Evolutionary conservation across 768 basidiomycete species (phyloP), one percentile per base, ranked within the genome.

Genomic region (Tulasnella sp.): DNA sequence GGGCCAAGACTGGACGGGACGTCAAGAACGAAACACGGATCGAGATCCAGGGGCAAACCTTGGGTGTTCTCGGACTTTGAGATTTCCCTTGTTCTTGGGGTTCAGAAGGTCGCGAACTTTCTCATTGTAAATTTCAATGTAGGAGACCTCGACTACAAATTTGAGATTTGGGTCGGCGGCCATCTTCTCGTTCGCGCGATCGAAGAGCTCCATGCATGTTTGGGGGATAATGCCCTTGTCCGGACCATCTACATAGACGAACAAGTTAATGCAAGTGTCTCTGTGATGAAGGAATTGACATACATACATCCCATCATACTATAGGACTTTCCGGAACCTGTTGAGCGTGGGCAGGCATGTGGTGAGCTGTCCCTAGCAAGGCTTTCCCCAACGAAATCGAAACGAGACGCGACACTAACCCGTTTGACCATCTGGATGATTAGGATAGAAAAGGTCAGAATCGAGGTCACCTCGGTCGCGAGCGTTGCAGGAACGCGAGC

Each of bases 211-310:
- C 74, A 90, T 91, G 83, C 97, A 99, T 71, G 96, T 98, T 68
- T 98, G 90, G 38, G 97, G 97, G 81, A 98, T 99, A 84, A 99
- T 97, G 77, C 97, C 97, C 86, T 98, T 98, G 89, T 99, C 97
- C 71, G 89, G 88, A 42, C 96, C 96, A 84, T 98, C 95, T 97
- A 76, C 21, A 38, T 31, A 80, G n/a, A 77, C 21, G n/a, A 21
- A 38, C 58, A 58, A 18, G n/a, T 71, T 68, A 34, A 48, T 36
- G 74, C 24, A 72, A 9, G 19, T 46, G 27, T 42, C 38, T 72
- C 73, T 52, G 48, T 46, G 52, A 78, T 21, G 77, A 46, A 2
- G 62, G 68, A 42, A 44, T 36, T 16, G 34, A 72, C 36, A 81
- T 79, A 71, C 94, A 85, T 85, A 95, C 94, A 96, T 84, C 94